A percentile compares a stretch with the other conserved stretches of the same genome.
Conservation (phyloP, 1,284 basidiomycete genomes). For the Phellinidium pouzarii region DNA sequence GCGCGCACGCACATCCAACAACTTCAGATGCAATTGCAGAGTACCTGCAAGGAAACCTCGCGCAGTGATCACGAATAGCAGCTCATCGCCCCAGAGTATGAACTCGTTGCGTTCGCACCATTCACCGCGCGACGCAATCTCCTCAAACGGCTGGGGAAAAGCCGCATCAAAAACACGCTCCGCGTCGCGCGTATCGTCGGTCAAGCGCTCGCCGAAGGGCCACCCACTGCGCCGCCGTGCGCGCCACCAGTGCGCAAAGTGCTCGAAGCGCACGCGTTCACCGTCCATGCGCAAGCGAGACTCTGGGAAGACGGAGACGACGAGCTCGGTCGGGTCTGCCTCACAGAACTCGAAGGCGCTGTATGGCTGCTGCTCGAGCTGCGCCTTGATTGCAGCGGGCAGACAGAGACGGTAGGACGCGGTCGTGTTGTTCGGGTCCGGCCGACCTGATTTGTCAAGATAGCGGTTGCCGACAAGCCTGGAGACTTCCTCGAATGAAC, state of each 20-base stretch:
- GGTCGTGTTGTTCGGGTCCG: conserved; percentile 9
- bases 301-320: conserved; percentile 18
- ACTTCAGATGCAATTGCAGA: conserved; percentile 19
- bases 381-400: conserved; percentile 6
- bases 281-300: conserved; percentile 15
- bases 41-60: conserved; percentile 20
- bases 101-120: conserved; percentile 18
- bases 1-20: conserved; percentile 17
- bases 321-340: conserved; percentile 1
- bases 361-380: conserved; percentile 18
- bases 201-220: background rate
- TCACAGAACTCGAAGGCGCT: conserved; percentile 18
- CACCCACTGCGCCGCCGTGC: conserved; percentile 6
- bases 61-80: conserved; percentile 18
- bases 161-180: conserved; percentile 14
- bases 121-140: conserved; percentile 3
- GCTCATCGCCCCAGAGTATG: conserved; percentile 19
- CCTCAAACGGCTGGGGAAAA: conserved; percentile 15
- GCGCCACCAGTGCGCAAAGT: conserved; percentile 18
- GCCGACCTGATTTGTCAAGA: conserved; percentile 16
- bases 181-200: conserved; percentile 11
- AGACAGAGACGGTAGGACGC: conserved; percentile 15
- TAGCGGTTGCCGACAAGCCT: conserved; percentile 17
- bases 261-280: conserved; percentile 11
- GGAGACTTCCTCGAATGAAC: background rate